Evolutionary conservation across 164 flowering plant genomes (phyloP), one percentile per base, ranked within the genome.

Genomic region (Kingdonia uniflora): DNA sequence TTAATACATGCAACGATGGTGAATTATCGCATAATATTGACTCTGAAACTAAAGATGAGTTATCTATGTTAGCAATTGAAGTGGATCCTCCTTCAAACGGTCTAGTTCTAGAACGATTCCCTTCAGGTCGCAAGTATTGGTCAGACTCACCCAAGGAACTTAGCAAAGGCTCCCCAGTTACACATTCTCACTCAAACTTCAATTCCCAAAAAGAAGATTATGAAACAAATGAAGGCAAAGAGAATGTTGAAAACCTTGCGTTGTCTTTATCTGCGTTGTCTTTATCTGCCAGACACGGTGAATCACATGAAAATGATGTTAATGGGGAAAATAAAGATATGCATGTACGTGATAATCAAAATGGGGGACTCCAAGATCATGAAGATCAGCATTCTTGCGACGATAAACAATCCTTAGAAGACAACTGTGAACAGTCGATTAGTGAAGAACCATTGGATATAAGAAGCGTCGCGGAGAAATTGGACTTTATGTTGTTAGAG

Each of bases 61-160:
- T 52, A 29, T 68, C 78, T 35, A 53, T 75, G 14, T 26, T 55
- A 44, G 25, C 61, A 21, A 56, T 37, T 55, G 57, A 54, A 16
- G 49, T 69, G 12, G 17, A 61, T 44, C 57, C 55, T 52, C 48
- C 71, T 54, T 46, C 63, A 14, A 44, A 69, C 44, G 45, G 60
- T 25, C 58, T 84, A 43, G 57, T 72, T 29, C 59, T 80, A 44
- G 97, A 89, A 40, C 76, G 73, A 61, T 54, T 78, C 47, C 84
- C 92, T 42, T 86, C 95, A 13, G 95, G 99, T 41, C 74, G 84
- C 7, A 81, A 55, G 60, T 82, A 76, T 53, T 88, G 95, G 95
- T 76, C 74, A 12, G 87, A 80, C 62, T 81, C 87, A 11, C 84
- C 89, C 33, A 85, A 67, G 71, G 72, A 40, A 20, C 15, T 37